Evolutionary conservation across 2,329 filamentous ascomycete genomes (phyloP), one percentile per base, ranked within the genome.

Genomic region (Xylariales sp.): DNA sequence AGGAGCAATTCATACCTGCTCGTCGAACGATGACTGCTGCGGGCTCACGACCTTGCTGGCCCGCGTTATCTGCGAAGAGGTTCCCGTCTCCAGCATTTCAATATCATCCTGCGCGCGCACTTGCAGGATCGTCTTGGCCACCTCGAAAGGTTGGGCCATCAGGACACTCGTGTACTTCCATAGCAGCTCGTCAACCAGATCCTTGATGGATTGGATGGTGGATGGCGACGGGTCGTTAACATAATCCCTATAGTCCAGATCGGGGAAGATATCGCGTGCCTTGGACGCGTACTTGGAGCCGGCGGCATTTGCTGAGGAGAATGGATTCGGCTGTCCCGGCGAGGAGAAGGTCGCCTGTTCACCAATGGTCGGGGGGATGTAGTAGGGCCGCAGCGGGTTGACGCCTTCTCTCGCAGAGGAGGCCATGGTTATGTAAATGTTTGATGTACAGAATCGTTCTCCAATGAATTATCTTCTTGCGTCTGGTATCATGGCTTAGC

Each of bases 131-230:
- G 84, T 93, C 74, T 96, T 97, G 55, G 91, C 89, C 41, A 96
- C 90, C 69, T 97, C 93, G 61, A 98, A 97, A 12, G 93, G 93
- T 65, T 98, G 93, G 38, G 88, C 85, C 58, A 95, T 82, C 54
- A 97, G 63, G 17, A 95, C 83, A 41, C 84, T 88, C 12, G 83
- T 85, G 66, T 98, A 98, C 58, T 93, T 91, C 82, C 90, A 94
- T 61, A 95, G 59, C 47, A 93, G 78, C 59, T 90, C 83, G 57
- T 97, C 89, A 33, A 95, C 57, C 43, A 95, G 67, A 45, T 84
- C 82, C 57, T 85, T 87, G 29, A 84, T 70, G 46, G 85, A 85
- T 50, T 87, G 83, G 10, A 88, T 73, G 19, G 81, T 74, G 1
- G 86, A 87, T 0, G 85, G 86, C 19, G 85, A 87, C 16, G 78